Evolutionary conservation across 352 stramenopile species (phyloP).

Genomic region (Globisporangium spinosum): DNA sequence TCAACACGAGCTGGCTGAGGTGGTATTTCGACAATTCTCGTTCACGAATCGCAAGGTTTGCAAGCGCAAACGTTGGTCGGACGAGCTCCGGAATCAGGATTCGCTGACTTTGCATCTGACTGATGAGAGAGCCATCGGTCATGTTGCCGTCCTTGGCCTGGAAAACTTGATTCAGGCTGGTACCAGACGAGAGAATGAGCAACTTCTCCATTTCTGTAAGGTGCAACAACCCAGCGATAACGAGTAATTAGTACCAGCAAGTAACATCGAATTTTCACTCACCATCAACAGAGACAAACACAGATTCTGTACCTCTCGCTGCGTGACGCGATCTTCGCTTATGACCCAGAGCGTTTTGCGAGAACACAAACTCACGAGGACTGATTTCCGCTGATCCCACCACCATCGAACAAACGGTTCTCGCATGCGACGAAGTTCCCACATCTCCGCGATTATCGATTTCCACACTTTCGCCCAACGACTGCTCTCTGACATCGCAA

Average conservation of each 20-base stretch:
- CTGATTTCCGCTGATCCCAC: slow-evolving; percentile 8
- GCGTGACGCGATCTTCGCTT: background rate
- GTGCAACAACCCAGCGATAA: background rate
- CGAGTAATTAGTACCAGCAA: background rate
- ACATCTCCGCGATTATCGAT: background rate
- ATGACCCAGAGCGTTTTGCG: background rate
- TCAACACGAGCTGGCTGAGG: slow-evolving; percentile 26
- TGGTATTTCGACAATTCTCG: slow-evolving; percentile 26
- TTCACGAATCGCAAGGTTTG: slow-evolving; percentile 20
- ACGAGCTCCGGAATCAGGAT: slow-evolving; percentile 19
- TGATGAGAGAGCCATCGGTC: background rate
- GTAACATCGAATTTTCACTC: background rate
- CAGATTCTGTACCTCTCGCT: slow-evolving; percentile 8
- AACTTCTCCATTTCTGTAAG: slow-evolving; percentile 22
- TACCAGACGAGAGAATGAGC: slow-evolving; percentile 44
- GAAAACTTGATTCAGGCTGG: slow-evolving; percentile 29
- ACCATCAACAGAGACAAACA: background rate
- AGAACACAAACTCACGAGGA: background rate
- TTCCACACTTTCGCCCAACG: background rate
- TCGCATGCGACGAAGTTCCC: background rate
- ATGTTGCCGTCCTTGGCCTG: background rate
- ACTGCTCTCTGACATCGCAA: background rate
- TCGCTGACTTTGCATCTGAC: background rate
- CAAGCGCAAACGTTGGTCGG: slow-evolving; percentile 36
- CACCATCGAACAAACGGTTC: background rate